Evolutionary conservation across 768 basidiomycete species (phyloP), one percentile per base, ranked within the genome.

Genomic region (Megacollybia marginata): DNA sequence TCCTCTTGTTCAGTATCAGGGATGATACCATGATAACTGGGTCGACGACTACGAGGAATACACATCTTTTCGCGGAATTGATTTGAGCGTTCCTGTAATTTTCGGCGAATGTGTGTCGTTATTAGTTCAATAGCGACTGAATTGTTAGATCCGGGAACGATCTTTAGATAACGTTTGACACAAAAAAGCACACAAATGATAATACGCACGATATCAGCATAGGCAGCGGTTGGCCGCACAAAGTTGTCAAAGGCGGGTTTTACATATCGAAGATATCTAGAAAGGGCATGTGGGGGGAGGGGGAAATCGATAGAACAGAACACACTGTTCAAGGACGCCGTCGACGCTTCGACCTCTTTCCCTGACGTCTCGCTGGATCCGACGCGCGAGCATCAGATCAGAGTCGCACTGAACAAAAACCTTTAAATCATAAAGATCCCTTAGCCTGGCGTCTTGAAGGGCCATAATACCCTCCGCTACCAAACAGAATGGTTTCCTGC

Each of bases 231-330:
- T 1, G 95, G 95, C 32, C 79, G 80, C 18, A 99, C 92, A 55
- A 94, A 96, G 63, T 89, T 88, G 63, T 98, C 96, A 57, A 85
- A 95, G 4, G 92, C 82, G 5, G 90, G 92, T 61, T 99, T 99
- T 57, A 99, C 95, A 61, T 85, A 94, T 31, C 92, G 87, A 19
- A 97, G 78, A 61, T 96, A 96, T 65, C 23, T 28, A 6, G 23
- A 28, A 28, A 28, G 23, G 23, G 23, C 23, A 28, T 6, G 23
- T 28, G 2, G 23, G 23, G 6, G 2, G 23, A 6, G 6, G 23
- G 23, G 23, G 6, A 28, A 28, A 88, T 91, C 60, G 13, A 34
- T 34, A 23, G 32, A 34, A 18, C 23, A 31, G 38, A 40, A 28
- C 23, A 6, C 23, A 28, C 23, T 96, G 93, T 59, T 93, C 89